Base-by-base conservation (phyloP, 257 asterid genomes). In the Osmanthus fragrans region DNA sequence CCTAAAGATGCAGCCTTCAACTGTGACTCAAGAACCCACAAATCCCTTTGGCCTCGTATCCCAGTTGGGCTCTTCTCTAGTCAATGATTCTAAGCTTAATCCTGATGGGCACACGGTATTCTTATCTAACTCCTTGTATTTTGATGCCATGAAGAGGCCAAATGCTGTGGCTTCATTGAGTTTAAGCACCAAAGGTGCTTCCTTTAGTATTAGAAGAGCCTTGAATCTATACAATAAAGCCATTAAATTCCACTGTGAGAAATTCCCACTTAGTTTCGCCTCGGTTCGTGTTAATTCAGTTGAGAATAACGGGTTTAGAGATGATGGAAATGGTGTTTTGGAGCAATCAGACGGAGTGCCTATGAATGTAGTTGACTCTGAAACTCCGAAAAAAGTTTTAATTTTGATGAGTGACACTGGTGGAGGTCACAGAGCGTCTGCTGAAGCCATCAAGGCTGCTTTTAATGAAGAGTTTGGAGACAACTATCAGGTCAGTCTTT, bases 331-430 rank as follows among this genome's bases (percentile, higher is more conserved):
- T 84, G 85, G 88, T 9, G 85, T 88, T 34, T 72, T 85, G 84
- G 93, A 85, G 88, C 88, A 85, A 34, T 12, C 81, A 1, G 97
- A 87, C 69, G 92, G 89, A 37, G 82, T 74, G 80, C 75, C 90
- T 3, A 73, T 33, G 8, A 87, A 84, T 86, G 89, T 79, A 7
- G 88, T 63, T 29, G 32, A 23, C 12, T 51, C 88, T 13, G 87
- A 79, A 65, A 72, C 73, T 72, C 92, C 96, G 15, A 96, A 92
- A 25, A 96, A 90, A 39, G 95, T 96, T 51, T 82, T 96, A 79
- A 96, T 93, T 30, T 85, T 96, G 93, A 96, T 93, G 99, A 96
- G 99, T 78, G 98, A 96, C 79, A 96, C 99, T 21, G 99, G 98
- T 66, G 99, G 99, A 11, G 99, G 99, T 47, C 99, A 96, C 75